Conservation (phyloP, 2,329 filamentous ascomycete genomes). For the Ophiostoma sp. region DNA sequence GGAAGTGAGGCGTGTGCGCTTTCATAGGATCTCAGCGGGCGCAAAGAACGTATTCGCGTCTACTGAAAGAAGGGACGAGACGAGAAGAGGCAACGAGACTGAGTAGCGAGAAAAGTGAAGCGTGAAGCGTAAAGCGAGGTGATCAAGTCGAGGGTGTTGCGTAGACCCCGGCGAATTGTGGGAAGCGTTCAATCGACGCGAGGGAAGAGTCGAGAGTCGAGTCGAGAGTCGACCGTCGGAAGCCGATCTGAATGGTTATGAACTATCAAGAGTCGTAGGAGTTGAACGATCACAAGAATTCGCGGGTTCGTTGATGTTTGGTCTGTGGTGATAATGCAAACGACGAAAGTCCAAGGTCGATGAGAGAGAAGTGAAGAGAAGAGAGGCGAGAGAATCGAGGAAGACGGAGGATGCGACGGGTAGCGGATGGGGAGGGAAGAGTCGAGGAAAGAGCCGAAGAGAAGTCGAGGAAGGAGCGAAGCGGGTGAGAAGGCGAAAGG, state of each 20-base stretch:
- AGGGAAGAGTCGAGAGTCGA: neutral
- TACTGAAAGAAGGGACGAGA: neutral
- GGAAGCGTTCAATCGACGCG: neutral
- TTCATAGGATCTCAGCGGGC: too few relatives aligned
- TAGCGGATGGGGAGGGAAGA: neutral
- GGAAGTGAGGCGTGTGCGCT: neutral
- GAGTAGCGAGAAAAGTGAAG: neutral
- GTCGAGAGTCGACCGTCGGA: neutral
- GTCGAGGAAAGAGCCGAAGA: neutral
- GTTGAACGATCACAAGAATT: too few relatives aligned
- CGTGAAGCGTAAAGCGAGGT: too few relatives aligned
- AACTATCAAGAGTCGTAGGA: neutral
- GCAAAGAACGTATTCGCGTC: too few relatives aligned
- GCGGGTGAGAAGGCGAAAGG: conserved; percentile 9
- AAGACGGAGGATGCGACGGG: neutral
- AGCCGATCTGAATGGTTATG: neutral
- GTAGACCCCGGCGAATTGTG: neutral
- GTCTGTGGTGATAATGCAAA: neutral
- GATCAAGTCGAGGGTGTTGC: neutral
- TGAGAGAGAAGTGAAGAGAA: neutral
- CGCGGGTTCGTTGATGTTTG: too few relatives aligned
- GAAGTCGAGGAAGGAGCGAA: conserved; percentile 14
- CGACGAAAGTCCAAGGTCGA: neutral
- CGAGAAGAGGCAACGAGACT: neutral
- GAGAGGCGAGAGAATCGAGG: conserved; percentile 1